phyloP scores from a whole-genome alignment of 345 rosid genomes.

The Citrus hindsii region DNA sequence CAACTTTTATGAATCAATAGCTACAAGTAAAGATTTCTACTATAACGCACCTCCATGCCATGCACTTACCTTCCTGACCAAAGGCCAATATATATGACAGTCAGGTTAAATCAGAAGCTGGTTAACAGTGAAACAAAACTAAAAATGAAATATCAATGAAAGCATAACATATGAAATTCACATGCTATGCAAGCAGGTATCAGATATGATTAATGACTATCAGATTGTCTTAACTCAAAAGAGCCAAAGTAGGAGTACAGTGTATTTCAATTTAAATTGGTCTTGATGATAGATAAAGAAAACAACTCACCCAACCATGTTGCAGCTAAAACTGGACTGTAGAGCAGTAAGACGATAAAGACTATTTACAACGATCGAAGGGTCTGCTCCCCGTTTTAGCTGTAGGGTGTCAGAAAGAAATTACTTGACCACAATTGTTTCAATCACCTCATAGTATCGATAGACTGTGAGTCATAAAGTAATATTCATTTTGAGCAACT shows the following conservation, averaged over 20 bases:
- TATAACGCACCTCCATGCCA: neutral
- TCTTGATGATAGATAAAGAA: neutral
- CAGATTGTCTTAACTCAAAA: neutral
- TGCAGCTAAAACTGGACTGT: constrained; percentile 95
- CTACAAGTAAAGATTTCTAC: neutral
- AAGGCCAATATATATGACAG: neutral
- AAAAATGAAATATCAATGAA: neutral
- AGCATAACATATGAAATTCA: neutral
- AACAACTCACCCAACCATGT: constrained; percentile 86
- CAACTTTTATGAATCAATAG: neutral
- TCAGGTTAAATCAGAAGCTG: neutral
- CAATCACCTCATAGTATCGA: neutral
- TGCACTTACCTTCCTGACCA: neutral
- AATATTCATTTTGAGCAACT: neutral
- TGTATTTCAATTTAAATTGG: neutral
- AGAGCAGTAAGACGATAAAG: constrained; percentile 89
- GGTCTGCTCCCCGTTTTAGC: constrained; percentile 90
- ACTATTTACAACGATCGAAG: constrained; percentile 74
- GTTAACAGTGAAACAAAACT: neutral
- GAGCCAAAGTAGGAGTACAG: neutral
- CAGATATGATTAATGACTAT: neutral
- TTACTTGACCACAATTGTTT: neutral
- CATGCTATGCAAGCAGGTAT: neutral
- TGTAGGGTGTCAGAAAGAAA: constrained; percentile 22
- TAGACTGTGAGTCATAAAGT: neutral